These are phyloP conservation scores for Zygosaccharomyces kombuchaensis DNA, from an alignment of 805 yeast genomes.

Conservation along the genomic window DNA sequence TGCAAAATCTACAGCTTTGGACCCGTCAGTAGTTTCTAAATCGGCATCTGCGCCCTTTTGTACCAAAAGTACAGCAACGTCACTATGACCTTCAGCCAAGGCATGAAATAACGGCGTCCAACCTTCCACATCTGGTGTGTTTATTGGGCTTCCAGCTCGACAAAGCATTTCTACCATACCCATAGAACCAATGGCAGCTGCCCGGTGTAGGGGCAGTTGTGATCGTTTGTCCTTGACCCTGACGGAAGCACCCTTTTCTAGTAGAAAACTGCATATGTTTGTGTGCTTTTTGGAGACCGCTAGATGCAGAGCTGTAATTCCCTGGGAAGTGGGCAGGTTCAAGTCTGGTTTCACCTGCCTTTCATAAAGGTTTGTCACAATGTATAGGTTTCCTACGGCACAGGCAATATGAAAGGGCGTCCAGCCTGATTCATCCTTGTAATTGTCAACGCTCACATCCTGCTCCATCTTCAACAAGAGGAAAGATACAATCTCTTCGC, in stretches of 20 bases:
- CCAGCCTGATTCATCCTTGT: slow-evolving; percentile 78
- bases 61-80: slow-evolving; percentile 59
- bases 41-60: slow-evolving; percentile 60
- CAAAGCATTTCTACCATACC: slow-evolving; percentile 53
- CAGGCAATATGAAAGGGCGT: slow-evolving; percentile 81
- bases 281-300: slow-evolving; percentile 68
- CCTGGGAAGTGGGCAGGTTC: slow-evolving; percentile 56
- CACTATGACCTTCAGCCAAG: slow-evolving; percentile 83
- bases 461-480: slow-evolving; percentile 36
- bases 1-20: slow-evolving; percentile 51
- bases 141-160: slow-evolving; percentile 54
- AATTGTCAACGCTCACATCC: slow-evolving; percentile 59
- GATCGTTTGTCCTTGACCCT: slow-evolving; percentile 63
- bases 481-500: slow-evolving; percentile 45
- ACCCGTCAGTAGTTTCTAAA: slow-evolving; percentile 47
- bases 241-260: slow-evolving; percentile 56
- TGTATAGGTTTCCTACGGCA: slow-evolving; percentile 59
- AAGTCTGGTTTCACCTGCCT: slow-evolving; percentile 55
- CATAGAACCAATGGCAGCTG: slow-evolving; percentile 70
- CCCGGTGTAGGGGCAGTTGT: slow-evolving; percentile 71
- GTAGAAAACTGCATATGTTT: slow-evolving; percentile 49
- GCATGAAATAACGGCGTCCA: slow-evolving; percentile 92
- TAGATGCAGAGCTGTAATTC: slow-evolving; percentile 70
- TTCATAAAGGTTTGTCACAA: slow-evolving; percentile 47
- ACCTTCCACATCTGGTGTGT: slow-evolving; percentile 63